Percentiles rank a stretch among this genome's conserved stretches.
phyloP scores from a whole-genome alignment of 192 early-diverging fungal species.

The Coemansia sp. region DNA sequence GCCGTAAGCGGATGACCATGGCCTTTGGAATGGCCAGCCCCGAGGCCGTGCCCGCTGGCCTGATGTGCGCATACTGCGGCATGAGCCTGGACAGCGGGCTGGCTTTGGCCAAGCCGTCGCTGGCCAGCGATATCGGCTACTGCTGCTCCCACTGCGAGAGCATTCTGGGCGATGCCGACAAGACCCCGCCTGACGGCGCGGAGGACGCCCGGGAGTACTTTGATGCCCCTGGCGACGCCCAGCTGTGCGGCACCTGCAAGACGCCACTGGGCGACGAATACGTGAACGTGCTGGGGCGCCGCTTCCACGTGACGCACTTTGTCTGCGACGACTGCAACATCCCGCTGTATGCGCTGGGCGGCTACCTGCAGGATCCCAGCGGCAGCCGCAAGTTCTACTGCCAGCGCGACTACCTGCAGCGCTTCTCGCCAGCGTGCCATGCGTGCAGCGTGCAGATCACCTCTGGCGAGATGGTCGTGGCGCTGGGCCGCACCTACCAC shows the following conservation, averaged over 20 bases:
- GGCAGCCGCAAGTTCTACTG: conserved; percentile 47
- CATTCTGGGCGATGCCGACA: conserved; percentile 22
- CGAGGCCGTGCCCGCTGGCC: conserved; percentile 1
- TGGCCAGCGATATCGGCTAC: conserved; percentile 50
- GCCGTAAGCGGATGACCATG: conserved; percentile 40
- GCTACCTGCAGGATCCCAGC: conserved; percentile 43
- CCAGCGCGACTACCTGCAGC: conserved; percentile 54
- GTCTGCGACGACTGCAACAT: conserved; percentile 52
- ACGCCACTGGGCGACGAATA: conserved; percentile 48
- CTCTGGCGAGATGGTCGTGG: conserved; percentile 52
- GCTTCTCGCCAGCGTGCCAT: conserved; percentile 50
- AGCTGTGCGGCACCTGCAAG: conserved; percentile 32
- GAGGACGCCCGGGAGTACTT: conserved; percentile 15
- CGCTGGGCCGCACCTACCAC: conserved; percentile 52
- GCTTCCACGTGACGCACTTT: conserved; percentile 53
- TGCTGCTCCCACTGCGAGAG: conserved; percentile 52
- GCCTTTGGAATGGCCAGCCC: conserved; percentile 21
- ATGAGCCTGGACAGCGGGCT: conserved; percentile 31
- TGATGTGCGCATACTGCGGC: conserved; percentile 46
- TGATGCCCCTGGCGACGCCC: neutral
- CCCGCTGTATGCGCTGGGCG: conserved; percentile 53
- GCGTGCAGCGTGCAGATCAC: conserved; percentile 53
- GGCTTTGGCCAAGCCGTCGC: conserved; percentile 28
- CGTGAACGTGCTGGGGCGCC: conserved; percentile 43
- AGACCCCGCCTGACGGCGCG: neutral